phyloP scores from a whole-genome alignment of 108 stramenopile species.

The Cyclotella kingstonii region DNA sequence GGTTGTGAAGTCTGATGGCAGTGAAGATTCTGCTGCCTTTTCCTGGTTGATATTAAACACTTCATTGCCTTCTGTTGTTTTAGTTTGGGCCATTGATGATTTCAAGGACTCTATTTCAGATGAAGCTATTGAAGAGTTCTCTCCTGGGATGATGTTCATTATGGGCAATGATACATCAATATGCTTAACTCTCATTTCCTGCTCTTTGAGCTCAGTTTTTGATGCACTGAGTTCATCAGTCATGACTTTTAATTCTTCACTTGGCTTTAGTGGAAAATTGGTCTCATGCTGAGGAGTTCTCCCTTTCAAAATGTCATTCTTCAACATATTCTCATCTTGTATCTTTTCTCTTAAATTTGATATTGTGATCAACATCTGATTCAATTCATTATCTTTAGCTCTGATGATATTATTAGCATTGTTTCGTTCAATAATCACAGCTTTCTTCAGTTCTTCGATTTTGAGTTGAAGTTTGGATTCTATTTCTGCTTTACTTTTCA shows the following conservation, averaged over 20 bases:
- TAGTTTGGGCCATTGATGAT: not conserved
- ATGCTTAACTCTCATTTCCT: not conserved
- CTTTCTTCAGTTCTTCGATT: not conserved
- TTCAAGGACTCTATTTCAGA: not conserved
- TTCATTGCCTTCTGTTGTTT: not conserved
- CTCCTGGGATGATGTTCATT: not conserved
- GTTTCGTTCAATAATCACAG: not conserved
- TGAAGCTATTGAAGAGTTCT: not conserved
- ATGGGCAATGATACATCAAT: not conserved
- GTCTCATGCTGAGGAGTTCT: slow-evolving; percentile 1
- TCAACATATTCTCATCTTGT: not conserved
- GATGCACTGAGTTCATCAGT: slow-evolving; percentile 12
- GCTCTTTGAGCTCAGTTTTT: slow-evolving; percentile 14
- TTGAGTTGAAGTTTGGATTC: not conserved
- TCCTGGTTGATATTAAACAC: not conserved
- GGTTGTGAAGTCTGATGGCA: not conserved
- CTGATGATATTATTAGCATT: no score
- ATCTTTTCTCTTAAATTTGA: no score
- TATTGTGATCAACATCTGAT: no score
- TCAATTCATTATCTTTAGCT: no score
- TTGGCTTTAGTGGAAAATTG: not conserved
- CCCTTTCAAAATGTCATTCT: slow-evolving; percentile 9
- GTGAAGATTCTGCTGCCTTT: not conserved
- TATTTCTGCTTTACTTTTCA: not conserved
- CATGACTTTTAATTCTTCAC: slow-evolving; percentile 10